phyloP scores from a whole-genome alignment of 352 stramenopile species.

The Phytophthora sansomeana region DNA sequence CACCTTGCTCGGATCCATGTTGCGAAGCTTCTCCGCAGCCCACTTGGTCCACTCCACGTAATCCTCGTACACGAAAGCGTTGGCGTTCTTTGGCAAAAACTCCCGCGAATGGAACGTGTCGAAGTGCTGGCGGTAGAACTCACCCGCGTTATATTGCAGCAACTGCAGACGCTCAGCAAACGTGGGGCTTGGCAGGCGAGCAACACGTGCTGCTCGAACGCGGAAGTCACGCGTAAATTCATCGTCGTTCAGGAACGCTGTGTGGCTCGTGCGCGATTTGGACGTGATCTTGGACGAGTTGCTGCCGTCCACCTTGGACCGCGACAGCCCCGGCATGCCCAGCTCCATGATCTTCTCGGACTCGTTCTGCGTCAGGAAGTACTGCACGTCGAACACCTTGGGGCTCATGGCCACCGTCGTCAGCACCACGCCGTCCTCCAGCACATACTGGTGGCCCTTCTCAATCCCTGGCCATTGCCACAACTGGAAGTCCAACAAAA shows the following conservation, averaged over 20 bases:
- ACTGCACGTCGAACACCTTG: conserved; percentile 81
- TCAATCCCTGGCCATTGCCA: conserved; percentile 85
- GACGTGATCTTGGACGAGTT: conserved; percentile 71
- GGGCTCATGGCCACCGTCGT: conserved; percentile 71
- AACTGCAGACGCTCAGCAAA: conserved; percentile 78
- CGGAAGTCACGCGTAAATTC: conserved; percentile 79
- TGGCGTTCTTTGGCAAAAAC: conserved; percentile 61
- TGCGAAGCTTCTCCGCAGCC: conserved; percentile 51
- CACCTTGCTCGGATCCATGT: conserved; percentile 45
- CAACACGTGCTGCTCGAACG: conserved; percentile 57
- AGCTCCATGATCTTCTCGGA: conserved; percentile 64
- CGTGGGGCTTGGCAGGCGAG: conserved; percentile 68
- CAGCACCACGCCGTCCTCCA: conserved; percentile 73
- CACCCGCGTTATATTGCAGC: conserved; percentile 73
- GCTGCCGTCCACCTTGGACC: conserved; percentile 72
- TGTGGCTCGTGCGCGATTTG: conserved; percentile 78
- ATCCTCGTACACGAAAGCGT: conserved; percentile 54
- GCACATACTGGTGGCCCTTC: conserved; percentile 66
- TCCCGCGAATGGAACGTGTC: conserved; percentile 83
- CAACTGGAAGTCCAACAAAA: conserved; percentile 84
- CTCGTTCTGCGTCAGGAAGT: conserved; percentile 67
- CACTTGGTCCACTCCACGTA: conserved; percentile 71
- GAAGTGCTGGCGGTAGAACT: conserved; percentile 85
- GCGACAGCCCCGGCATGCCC: conserved; percentile 53
- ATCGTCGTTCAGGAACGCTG: conserved; percentile 68